Evolutionary conservation across 306 rosid genomes (phyloP), one percentile per base, ranked within the genome.

Genomic region (Heteromeles arbutifolia): DNA sequence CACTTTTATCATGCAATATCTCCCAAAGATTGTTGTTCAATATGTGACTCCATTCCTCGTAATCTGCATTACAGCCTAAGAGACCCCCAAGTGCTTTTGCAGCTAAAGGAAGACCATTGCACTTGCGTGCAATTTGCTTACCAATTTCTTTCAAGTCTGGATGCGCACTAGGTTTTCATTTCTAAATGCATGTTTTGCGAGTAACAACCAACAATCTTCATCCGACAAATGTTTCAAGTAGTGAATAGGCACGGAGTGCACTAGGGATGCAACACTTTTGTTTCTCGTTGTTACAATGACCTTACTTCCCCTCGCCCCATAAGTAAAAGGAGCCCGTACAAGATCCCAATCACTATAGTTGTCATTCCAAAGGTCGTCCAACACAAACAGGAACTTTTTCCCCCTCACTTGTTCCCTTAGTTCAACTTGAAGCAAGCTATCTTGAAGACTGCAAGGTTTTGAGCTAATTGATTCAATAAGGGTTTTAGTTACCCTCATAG

Each of bases 201-300:
- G 0, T 34, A 34, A 34, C 39, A 34, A 9, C 74, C 66, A 77
- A 4, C 80, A 67, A 67, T 77, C 74, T 25, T 77, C 68, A 37
- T 31, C 4, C 3, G 22, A 12, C 22, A 72, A 32, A 21, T 44
- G 43, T 10, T 22, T 4, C 28, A 73, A 8, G 6, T 59, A 14
- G 18, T 57, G 41, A 34, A 28, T 54, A 12, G 25, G 34, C 14
- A 6, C 37, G 8, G 45, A 43, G 2, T 22, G 26, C 53, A 58
- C 45, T 5, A 44, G 5, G 2, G 24, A 68, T 29, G 80, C 74
- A 3, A 67, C 75, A 39, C 8, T 69, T 25, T 2, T 63, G 29
- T 28, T 77, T 8, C 75, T 56, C 5, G 70, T 69, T 2, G 80
- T 77, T 17, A 77, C 44, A 0, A 77, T 44, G 11, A 77, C 37